Conservation (phyloP, 169 alveolate genomes). For the Cryptosporidium muris region DNA sequence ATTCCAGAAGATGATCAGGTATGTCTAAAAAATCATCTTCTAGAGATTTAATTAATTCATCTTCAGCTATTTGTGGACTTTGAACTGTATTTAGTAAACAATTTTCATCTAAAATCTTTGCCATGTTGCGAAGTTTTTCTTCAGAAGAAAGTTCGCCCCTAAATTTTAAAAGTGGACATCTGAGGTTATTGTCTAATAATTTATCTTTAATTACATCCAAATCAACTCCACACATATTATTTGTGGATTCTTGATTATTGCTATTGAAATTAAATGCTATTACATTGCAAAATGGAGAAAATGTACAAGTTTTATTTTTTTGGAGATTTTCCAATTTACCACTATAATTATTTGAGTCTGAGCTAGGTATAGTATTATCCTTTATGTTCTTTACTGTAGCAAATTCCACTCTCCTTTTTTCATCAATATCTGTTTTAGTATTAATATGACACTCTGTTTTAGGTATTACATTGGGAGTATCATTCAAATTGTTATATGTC, state of each 20-base stretch:
- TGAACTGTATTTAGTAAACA: constrained; percentile 33
- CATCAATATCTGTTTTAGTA: background rate
- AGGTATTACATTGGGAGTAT: background rate
- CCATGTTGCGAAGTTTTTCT: constrained; percentile 24
- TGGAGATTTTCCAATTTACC: too few species aligned
- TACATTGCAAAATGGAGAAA: constrained; percentile 66
- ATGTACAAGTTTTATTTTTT: background rate
- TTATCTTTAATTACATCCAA: background rate
- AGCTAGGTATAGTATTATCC: background rate
- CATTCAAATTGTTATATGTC: background rate
- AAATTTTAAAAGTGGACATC: constrained; percentile 15
- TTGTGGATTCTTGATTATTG: background rate
- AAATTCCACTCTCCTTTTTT: background rate
- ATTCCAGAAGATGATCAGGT: constrained; percentile 48
- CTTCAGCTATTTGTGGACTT: constrained; percentile 25
- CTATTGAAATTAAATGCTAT: background rate
- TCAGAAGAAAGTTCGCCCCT: constrained; percentile 2
- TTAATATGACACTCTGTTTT: background rate
- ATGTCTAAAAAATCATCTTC: constrained; percentile 62
- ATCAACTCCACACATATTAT: background rate
- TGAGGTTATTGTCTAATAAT: constrained; percentile 38
- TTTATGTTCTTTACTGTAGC: background rate
- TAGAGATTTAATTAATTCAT: constrained; percentile 31
- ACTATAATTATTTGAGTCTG: background rate
- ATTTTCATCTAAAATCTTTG: constrained; percentile 32